These are phyloP conservation scores for Hypomyces rosellus DNA, from an alignment of 2,329 filamentous ascomycete genomes.

Conservation along the genomic window DNA sequence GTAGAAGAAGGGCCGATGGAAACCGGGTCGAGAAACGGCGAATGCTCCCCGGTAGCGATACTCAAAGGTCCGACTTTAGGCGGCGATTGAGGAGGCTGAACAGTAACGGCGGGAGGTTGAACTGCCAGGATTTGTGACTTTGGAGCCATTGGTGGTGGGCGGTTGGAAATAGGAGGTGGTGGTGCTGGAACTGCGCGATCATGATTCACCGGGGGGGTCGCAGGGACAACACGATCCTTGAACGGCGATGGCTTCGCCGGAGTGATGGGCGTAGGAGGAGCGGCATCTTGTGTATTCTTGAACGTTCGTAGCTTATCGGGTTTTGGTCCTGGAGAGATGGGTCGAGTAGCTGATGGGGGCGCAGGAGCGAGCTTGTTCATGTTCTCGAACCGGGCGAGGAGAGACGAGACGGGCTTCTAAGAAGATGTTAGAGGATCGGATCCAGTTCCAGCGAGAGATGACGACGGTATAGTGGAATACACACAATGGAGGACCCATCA, in stretches of 20 bases:
- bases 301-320: constrained; percentile 37
- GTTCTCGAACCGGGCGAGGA: constrained; percentile 76
- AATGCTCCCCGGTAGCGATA: constrained; percentile 33
- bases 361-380: constrained; percentile 35
- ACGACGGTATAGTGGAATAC: constrained; percentile 21
- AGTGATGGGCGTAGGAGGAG: constrained; percentile 9
- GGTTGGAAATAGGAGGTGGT: constrained; percentile 20
- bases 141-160: constrained; percentile 16
- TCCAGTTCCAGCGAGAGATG: too few species aligned
- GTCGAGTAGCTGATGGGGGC: constrained; percentile 19
- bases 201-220: constrained; percentile 14
- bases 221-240: constrained; percentile 5
- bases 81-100: constrained; percentile 66
- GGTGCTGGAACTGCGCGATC: constrained; percentile 16
- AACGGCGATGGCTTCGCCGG: constrained; percentile 17
- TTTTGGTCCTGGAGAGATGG: constrained; percentile 36
- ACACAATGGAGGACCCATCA: constrained; percentile 70
- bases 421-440: constrained; percentile 1
- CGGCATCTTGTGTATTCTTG: constrained; percentile 31
- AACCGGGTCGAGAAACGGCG: constrained; percentile 43
- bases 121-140: constrained; percentile 20
- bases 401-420: constrained; percentile 74
- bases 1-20: constrained; percentile 33
- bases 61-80: constrained; percentile 41
- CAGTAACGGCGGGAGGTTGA: constrained; percentile 57